Conservation (phyloP, 2,329 filamentous ascomycete genomes). For the Talaromyces pinophilus region DNA sequence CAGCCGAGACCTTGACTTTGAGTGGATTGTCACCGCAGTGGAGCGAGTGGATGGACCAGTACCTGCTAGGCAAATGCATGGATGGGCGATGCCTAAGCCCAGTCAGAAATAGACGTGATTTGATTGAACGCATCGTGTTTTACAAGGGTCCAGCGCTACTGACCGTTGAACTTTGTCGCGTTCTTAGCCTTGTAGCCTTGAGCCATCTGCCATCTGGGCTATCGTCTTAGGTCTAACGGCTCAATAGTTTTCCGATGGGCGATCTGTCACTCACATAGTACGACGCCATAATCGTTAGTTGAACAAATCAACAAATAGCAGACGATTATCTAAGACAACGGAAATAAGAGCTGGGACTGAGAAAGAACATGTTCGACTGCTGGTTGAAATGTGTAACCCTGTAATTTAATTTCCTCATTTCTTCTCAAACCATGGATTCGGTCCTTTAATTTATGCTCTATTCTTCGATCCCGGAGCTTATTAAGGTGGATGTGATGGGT, state of each 20-base stretch:
- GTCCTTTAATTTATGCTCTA: slow-evolving; percentile 15
- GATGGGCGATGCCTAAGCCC: background rate
- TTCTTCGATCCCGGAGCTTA: background rate
- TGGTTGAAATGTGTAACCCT: background rate
- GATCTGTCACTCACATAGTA: background rate
- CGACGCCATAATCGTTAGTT: background rate
- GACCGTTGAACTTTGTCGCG: slow-evolving; percentile 19
- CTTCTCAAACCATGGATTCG: slow-evolving; percentile 11
- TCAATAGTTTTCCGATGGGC: background rate
- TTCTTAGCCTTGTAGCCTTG: background rate
- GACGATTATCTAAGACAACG: background rate
- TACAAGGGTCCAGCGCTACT: slow-evolving; percentile 17
- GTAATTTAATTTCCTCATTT: slow-evolving; percentile 17
- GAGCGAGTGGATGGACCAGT: background rate
- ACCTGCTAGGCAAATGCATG: slow-evolving; percentile 1
- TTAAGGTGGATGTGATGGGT: background rate
- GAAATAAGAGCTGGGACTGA: background rate
- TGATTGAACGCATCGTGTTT: background rate
- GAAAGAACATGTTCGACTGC: slow-evolving; percentile 5
- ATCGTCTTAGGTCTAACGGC: background rate
- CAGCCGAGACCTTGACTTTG: background rate
- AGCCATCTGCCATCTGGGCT: background rate
- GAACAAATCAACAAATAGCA: background rate
- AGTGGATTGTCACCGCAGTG: background rate
- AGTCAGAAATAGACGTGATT: background rate